phyloP scores from a whole-genome alignment of 805 yeast species.

The Suhomyces kilbournensis region DNA sequence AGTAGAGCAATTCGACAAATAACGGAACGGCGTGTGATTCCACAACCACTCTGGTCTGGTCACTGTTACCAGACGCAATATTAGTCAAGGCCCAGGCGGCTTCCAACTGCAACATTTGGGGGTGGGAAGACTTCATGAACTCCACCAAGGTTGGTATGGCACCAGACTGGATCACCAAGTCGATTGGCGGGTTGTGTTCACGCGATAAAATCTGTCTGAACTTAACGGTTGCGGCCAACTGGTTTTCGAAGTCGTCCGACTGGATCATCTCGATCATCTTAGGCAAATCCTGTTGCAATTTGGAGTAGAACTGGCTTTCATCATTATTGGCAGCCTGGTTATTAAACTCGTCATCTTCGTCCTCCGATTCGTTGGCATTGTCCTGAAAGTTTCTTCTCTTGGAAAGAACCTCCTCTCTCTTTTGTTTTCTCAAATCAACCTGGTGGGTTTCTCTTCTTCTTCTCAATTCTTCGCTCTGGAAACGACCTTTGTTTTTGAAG shows the following conservation, averaged over 20 bases:
- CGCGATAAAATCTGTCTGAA: slow-evolving; percentile 91
- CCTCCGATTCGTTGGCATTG: slow-evolving; percentile 41
- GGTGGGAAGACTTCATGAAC: slow-evolving; percentile 70
- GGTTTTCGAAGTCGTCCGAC: slow-evolving; percentile 72
- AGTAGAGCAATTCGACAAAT: slow-evolving; percentile 76
- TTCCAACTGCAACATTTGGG: slow-evolving; percentile 88
- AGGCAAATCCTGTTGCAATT: slow-evolving; percentile 65
- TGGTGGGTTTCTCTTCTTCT: slow-evolving; percentile 97
- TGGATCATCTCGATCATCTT: slow-evolving; percentile 77
- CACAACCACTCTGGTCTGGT: slow-evolving; percentile 86
- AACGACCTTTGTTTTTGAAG: slow-evolving; percentile 91
- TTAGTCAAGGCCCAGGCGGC: slow-evolving; percentile 99
- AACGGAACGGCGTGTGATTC: slow-evolving; percentile 92
- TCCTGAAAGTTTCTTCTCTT: slow-evolving; percentile 81
- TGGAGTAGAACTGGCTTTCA: slow-evolving; percentile 39
- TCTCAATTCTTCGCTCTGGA: slow-evolving; percentile 92
- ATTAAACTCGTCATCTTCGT: slow-evolving; percentile 33
- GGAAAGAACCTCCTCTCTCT: slow-evolving; percentile 90
- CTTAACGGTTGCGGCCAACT: slow-evolving; percentile 83
- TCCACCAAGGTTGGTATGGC: slow-evolving; percentile 89
- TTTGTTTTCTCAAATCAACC: slow-evolving; percentile 92
- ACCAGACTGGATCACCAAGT: slow-evolving; percentile 86
- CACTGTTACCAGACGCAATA: slow-evolving; percentile 90
- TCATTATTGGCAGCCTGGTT: slow-evolving; percentile 44
- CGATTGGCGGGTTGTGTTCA: slow-evolving; percentile 95